Evolutionary conservation across 805 yeast species (phyloP).

Genomic region (Lipomyces starkeyi): DNA sequence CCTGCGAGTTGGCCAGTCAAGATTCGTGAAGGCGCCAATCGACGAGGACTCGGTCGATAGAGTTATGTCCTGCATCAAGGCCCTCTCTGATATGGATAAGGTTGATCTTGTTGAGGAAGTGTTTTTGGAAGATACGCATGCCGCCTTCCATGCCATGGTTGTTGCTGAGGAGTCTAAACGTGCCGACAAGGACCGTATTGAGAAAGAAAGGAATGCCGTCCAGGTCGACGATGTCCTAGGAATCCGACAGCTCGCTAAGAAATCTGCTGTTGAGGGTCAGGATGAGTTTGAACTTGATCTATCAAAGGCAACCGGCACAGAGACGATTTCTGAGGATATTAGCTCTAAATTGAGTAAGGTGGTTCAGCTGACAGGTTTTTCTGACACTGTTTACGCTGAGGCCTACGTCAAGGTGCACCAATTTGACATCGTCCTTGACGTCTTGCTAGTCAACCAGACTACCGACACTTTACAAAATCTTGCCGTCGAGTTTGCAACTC

Average conservation of each 20-base stretch:
- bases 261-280: constrained; percentile 47
- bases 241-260: constrained; percentile 76
- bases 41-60: constrained; percentile 98
- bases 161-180: constrained; percentile 63
- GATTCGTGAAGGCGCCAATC: constrained; percentile 70
- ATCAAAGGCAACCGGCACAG: constrained; percentile 57
- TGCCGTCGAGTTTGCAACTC: constrained; percentile 91
- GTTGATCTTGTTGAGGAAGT: constrained; percentile 60
- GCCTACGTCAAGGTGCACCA: constrained; percentile 96
- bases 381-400: constrained; percentile 98
- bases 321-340: constrained; percentile 54
- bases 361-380: constrained; percentile 94
- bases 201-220: constrained; percentile 66
- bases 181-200: constrained; percentile 57
- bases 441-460: constrained; percentile 92
- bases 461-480: constrained; percentile 84
- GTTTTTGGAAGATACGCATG: constrained; percentile 85
- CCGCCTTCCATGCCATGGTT: constrained; percentile 78
- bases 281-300: constrained; percentile 66
- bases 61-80: constrained; percentile 82
- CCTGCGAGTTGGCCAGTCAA: constrained; percentile 82
- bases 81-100: constrained; percentile 66
- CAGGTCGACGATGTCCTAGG: constrained; percentile 78
- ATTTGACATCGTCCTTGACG: constrained; percentile 93
- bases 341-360: constrained; percentile 85